Base-by-base conservation (phyloP, 345 rosid genomes). In the Populus deltoides region DNA sequence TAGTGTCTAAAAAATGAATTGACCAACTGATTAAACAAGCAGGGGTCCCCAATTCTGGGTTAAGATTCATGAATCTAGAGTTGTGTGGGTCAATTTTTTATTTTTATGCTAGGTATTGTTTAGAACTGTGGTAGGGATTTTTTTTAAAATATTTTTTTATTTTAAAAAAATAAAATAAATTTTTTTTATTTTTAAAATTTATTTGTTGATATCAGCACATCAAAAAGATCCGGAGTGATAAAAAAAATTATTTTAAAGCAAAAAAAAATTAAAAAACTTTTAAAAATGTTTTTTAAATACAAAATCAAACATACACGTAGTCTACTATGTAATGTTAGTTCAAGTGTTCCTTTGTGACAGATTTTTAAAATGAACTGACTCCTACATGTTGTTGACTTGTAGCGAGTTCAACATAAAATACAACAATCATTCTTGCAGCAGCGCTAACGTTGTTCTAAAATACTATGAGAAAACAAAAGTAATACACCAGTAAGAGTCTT, bases 91-190 rank as follows among this genome's bases (percentile, higher is more conserved):
- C 6, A 33, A 31, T 2, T 31, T 31, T 31, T 31, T 31, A 31
- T 31, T 31, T 31, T 2, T 31, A 4, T 31, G 33, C 3, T 4
- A 33, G 5, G 35, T 4, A 33, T 0, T 33, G 36, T 4, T 3
- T 33, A 33, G 1, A 33, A 33, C 0, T 4, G 0, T 4, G 0
- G 4, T 33, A 33, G 0, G 0, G 0, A 4, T 5, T 33, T 4
- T 33, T 33, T 33, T 33, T 33, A 33, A 3, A 33, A 0, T 3
- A 0, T 3, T 3, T 3, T 33, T 33, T 3, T 3, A 0, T 31
- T 31, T 31, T 2, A 2, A 33, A 33, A 33, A 33, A 33, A 3
- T 33, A 33, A 4, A 33, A 33, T 33, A 4, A 4, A 4, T 4
- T 4, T 39, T 9, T 39, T 39, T 39, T 8, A 1, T 39, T 39